Evolutionary conservation across 179 eudicot species (phyloP), one percentile per base, ranked within the genome.

Genomic region (Silene noctiflora): DNA sequence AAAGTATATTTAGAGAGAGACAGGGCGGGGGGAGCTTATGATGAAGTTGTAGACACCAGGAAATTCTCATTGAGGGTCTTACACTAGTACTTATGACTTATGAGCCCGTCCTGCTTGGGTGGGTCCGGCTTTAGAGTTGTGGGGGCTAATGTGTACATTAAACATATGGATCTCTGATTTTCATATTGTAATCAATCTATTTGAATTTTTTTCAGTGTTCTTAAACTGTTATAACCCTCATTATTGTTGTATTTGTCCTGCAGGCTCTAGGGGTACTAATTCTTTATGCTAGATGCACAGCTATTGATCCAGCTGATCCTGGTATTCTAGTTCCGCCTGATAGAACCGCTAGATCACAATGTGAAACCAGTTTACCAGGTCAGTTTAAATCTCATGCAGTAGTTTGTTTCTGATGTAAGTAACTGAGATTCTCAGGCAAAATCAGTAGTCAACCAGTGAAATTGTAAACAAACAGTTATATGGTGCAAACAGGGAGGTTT

Each of bases 351-450:
- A 75, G 76, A 75, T 91, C 90, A 25, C 88, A 84, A 0, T 81
- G 78, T 82, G 92, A 74, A 16, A 68, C 88, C 76, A 88, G 86
- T 76, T 76, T 89, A 71, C 91, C 85, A 70, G 95, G 95, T 90
- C 73, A 83, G 89, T 78, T 19, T 21, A 44, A 75, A 71, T 39
- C 25, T 74, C 63, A 67, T 20, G 4, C 72, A 19, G 16, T 74
- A 62, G 46, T 78, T 12, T 76, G 63, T 58, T 31, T 68, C 56
- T 8, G 35, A 3, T 24, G 39, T 74, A 27, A 6, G 22, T 14
- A 71, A 6, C 61, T 67, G 29, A 48, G 42, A 46, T 44, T 59
- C 14, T 67, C 69, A 17, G 71, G 61, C 39, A n/a, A 39, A n/a
- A n/a, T 56, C 71, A 27, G 14, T 33, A 14, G 25, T 68, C 56